Evolutionary conservation across 176 grass and related monocot genomes (phyloP).

Genomic region (Triticum timopheevii): DNA sequence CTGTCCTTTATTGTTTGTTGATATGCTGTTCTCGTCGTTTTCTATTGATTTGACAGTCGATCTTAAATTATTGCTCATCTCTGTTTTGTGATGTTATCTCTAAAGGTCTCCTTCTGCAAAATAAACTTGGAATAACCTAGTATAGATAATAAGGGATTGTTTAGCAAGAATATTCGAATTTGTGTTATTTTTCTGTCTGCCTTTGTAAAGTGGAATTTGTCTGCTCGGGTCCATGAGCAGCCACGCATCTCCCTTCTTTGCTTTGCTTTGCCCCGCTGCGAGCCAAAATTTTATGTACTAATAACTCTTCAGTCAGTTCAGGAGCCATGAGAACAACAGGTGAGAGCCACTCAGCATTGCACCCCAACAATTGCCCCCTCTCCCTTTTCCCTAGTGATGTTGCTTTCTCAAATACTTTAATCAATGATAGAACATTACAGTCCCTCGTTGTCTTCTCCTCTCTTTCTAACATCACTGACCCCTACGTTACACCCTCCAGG

Average conservation of each 20-base stretch:
- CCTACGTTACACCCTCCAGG: constrained; percentile 43
- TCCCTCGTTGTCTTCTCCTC: constrained; percentile 27
- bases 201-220: constrained; percentile 40
- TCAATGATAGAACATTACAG: constrained; percentile 58
- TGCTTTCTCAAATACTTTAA: constrained; percentile 54
- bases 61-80: not conserved
- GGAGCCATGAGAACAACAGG: constrained; percentile 63
- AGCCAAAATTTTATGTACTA: constrained; percentile 28
- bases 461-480: constrained; percentile 36
- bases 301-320: constrained; percentile 55
- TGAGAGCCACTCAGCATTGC: constrained; percentile 36
- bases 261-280: constrained; percentile 14
- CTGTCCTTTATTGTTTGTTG: not conserved
- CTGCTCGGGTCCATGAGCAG: constrained; percentile 49
- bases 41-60: not conserved
- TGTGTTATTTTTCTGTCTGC: constrained; percentile 20
- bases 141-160: not conserved
- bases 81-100: not conserved
- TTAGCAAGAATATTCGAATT: constrained; percentile 14
- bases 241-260: constrained; percentile 29
- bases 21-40: not conserved
- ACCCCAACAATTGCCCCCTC: constrained; percentile 29
- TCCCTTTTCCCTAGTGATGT: constrained; percentile 32
- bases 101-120: not conserved
- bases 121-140: not conserved